Conservation (phyloP, 257 asterid genomes). For the Phtheirospermum japonicum region DNA sequence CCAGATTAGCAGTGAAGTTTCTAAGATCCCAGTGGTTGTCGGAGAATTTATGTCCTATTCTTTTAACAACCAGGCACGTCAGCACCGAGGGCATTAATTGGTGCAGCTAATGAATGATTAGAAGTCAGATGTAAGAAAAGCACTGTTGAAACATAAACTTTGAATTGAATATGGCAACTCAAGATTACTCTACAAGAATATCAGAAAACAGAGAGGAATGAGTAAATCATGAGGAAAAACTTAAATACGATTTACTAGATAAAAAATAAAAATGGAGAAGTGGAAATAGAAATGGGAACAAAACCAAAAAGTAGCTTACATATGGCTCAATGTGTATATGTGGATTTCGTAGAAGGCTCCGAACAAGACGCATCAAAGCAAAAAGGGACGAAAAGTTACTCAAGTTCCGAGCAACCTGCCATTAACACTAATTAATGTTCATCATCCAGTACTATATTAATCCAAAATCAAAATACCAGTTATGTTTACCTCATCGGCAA, state of each 20-base stretch:
- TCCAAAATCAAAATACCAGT: slow-evolving; percentile 17
- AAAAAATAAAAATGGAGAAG: background rate
- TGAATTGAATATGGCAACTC: slow-evolving; percentile 19
- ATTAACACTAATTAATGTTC: slow-evolving; percentile 27
- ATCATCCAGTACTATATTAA: slow-evolving; percentile 13
- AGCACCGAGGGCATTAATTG: slow-evolving; percentile 95
- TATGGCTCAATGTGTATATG: slow-evolving; percentile 92
- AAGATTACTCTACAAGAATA: slow-evolving; percentile 12
- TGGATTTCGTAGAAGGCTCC: slow-evolving; percentile 94
- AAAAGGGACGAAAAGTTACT: slow-evolving; percentile 66
- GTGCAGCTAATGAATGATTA: slow-evolving; percentile 58
- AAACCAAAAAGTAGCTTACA: slow-evolving; percentile 50
- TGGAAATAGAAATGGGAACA: slow-evolving; percentile 12
- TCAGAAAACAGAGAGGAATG: background rate
- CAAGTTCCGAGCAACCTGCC: slow-evolving; percentile 85
- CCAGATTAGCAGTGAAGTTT: slow-evolving; percentile 76
- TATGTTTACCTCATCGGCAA: slow-evolving; percentile 79
- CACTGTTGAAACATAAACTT: slow-evolving; percentile 11
- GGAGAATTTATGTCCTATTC: slow-evolving; percentile 72
- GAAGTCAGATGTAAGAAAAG: slow-evolving; percentile 26
- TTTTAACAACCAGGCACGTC: slow-evolving; percentile 94
- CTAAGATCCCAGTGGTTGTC: slow-evolving; percentile 97
- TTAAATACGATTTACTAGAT: background rate
- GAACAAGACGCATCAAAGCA: slow-evolving; percentile 93
- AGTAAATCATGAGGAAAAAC: slow-evolving; percentile 16